Evolutionary conservation across 805 yeast genomes (phyloP).

Genomic region (Maudiozyma barnettii): DNA sequence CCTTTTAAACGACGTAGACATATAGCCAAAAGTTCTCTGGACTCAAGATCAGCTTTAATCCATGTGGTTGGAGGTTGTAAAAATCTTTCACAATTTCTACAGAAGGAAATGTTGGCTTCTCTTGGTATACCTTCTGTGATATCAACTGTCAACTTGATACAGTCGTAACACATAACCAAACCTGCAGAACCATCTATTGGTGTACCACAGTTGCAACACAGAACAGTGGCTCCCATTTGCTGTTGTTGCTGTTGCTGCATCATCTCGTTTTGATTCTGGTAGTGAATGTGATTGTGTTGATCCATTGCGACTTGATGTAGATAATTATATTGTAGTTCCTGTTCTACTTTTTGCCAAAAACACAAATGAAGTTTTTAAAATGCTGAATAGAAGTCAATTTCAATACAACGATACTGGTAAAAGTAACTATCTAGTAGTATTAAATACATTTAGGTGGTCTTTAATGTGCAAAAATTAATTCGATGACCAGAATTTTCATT

Average conservation of each 20-base stretch:
- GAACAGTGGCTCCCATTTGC: slow-evolving; percentile 62
- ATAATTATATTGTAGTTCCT: background rate
- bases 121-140: slow-evolving; percentile 91
- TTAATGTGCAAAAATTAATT: background rate
- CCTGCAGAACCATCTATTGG: slow-evolving; percentile 96
- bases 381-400: no score
- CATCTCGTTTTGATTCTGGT: slow-evolving; percentile 41
- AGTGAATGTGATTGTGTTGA: slow-evolving; percentile 17
- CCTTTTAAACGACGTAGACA: slow-evolving; percentile 86
- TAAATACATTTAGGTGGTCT: background rate
- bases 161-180: slow-evolving; percentile 92
- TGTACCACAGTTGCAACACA: slow-evolving; percentile 97
- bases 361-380: background rate
- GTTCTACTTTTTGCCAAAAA: background rate
- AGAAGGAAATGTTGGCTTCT: slow-evolving; percentile 86
- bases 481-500: background rate
- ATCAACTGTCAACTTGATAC: slow-evolving; percentile 88
- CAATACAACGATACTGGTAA: no score
- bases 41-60: slow-evolving; percentile 84
- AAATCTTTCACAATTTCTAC: slow-evolving; percentile 95
- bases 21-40: slow-evolving; percentile 83
- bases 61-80: slow-evolving; percentile 92
- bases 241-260: slow-evolving; percentile 18
- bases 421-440: no score
- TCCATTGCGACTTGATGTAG: slow-evolving; percentile 14